phyloP scores from a whole-genome alignment of 2,329 filamentous ascomycete genomes.

The Xylariaceae sp. region DNA sequence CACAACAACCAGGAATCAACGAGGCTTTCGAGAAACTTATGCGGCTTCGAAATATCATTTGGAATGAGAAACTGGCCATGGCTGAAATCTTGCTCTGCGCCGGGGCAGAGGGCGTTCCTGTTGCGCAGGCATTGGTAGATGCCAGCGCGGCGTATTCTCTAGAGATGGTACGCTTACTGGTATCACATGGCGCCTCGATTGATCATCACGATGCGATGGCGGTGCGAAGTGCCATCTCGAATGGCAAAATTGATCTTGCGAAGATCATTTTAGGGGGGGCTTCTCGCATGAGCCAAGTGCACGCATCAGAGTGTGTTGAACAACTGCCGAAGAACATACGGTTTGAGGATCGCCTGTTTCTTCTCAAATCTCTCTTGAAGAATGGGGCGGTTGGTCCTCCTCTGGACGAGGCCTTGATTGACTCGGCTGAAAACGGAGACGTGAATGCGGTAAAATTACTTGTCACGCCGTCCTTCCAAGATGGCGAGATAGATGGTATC shows the following conservation, averaged over 20 bases:
- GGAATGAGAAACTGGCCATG: constrained; percentile 46
- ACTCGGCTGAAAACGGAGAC: constrained; percentile 45
- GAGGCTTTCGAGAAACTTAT: constrained; percentile 47
- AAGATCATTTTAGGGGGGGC: constrained; percentile 42
- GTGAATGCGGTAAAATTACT: constrained; percentile 43
- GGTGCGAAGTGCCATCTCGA: constrained; percentile 44
- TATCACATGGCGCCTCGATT: constrained; percentile 48
- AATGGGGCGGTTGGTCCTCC: constrained; percentile 45
- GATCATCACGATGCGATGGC: constrained; percentile 48
- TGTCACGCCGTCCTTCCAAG: constrained; percentile 43
- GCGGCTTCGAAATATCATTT: constrained; percentile 40
- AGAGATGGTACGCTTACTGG: constrained; percentile 50
- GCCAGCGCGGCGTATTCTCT: constrained; percentile 46
- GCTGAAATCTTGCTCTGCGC: constrained; percentile 54
- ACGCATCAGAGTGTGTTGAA: constrained; percentile 47
- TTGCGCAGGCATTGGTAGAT: constrained; percentile 43
- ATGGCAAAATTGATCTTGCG: constrained; percentile 42
- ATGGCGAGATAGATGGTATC: constrained; percentile 26
- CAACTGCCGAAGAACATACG: constrained; percentile 43
- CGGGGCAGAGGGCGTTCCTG: constrained; percentile 47
- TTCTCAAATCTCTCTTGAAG: constrained; percentile 43
- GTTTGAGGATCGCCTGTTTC: constrained; percentile 39
- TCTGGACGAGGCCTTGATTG: constrained; percentile 46
- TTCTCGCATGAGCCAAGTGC: constrained; percentile 38
- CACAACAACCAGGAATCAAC: constrained; percentile 42